A percentile compares a stretch with the other conserved stretches of the same genome.
phyloP scores from a whole-genome alignment of 768 basidiomycete species.

The Heimioporus sp. region DNA sequence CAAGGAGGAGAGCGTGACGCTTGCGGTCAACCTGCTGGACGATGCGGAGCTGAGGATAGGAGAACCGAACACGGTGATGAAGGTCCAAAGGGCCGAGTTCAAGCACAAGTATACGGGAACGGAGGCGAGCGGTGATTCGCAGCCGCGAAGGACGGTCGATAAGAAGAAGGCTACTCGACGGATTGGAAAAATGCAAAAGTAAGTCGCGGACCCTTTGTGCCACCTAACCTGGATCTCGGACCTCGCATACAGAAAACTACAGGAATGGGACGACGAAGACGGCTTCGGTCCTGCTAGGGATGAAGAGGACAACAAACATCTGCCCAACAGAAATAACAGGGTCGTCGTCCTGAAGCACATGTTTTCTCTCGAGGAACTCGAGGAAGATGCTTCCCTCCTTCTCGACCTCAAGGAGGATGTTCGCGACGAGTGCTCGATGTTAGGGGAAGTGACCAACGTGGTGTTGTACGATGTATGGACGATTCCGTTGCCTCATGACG shows the following conservation, averaged over 20 bases:
- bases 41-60: conserved; percentile 90
- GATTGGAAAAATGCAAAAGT: conserved; percentile 90
- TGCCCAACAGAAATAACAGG: conserved; percentile 56
- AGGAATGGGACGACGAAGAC: conserved; percentile 94
- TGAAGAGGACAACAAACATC: conserved; percentile 47
- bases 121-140: conserved; percentile 39
- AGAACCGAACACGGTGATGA: conserved; percentile 69
- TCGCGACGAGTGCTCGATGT: conserved; percentile 82
- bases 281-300: conserved; percentile 77
- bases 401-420: conserved; percentile 97
- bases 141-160: conserved; percentile 62
- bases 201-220: conserved; percentile 1
- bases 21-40: conserved; percentile 84
- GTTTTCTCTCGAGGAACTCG: conserved; percentile 86
- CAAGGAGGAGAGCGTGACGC: conserved; percentile 90
- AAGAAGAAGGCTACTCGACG: conserved; percentile 75
- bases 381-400: conserved; percentile 79
- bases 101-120: conserved; percentile 57
- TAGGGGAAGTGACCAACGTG: conserved; percentile 96
- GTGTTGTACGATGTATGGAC: conserved; percentile 87
- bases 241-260: conserved; percentile 65
- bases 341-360: conserved; percentile 95
- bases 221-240: neutral
- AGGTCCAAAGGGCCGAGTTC: conserved; percentile 75
- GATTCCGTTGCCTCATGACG: neutral